phyloP scores from a whole-genome alignment of 495 filamentous ascomycete genomes.

The Penicillium lividum region DNA sequence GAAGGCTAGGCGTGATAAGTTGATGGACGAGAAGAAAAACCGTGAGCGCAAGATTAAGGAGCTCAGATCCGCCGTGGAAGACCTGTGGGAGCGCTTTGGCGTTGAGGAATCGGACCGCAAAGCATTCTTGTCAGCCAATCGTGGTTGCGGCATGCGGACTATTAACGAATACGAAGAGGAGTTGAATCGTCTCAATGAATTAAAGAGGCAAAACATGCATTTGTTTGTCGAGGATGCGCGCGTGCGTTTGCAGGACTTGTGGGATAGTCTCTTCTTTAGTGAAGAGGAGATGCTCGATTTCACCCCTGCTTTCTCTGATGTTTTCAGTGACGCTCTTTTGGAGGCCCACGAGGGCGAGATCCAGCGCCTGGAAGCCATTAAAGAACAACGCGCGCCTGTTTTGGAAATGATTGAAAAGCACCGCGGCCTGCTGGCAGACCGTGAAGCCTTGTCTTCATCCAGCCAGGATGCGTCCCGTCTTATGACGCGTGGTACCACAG shows the following conservation, averaged over 20 bases:
- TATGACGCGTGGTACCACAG: slow-evolving; percentile 83
- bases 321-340: slow-evolving; percentile 82
- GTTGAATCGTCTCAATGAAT: slow-evolving; percentile 77
- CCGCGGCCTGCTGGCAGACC: slow-evolving; percentile 79
- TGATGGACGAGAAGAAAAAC: slow-evolving; percentile 88
- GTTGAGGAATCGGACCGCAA: slow-evolving; percentile 81
- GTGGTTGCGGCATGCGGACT: slow-evolving; percentile 78
- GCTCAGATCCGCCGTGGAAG: slow-evolving; percentile 70
- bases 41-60: slow-evolving; percentile 83
- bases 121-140: slow-evolving; percentile 69
- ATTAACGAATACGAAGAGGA: slow-evolving; percentile 97
- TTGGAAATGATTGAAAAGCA: slow-evolving; percentile 82
- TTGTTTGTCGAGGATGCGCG: slow-evolving; percentile 94
- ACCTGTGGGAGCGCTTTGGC: slow-evolving; percentile 84
- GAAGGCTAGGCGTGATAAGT: slow-evolving; percentile 71
- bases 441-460: slow-evolving; percentile 80
- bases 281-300: slow-evolving; percentile 99
- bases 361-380: slow-evolving; percentile 72
- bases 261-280: slow-evolving; percentile 90
- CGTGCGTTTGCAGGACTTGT: slow-evolving; percentile 85
- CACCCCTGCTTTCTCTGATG: slow-evolving; percentile 85
- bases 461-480: slow-evolving; percentile 93
- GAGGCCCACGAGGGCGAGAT: slow-evolving; percentile 90
- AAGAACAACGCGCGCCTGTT: slow-evolving; percentile 83
- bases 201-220: slow-evolving; percentile 93